These are phyloP conservation scores for Macadamia tetraphylla DNA, from an alignment of 164 flowering plant species.

Conservation along the genomic window DNA sequence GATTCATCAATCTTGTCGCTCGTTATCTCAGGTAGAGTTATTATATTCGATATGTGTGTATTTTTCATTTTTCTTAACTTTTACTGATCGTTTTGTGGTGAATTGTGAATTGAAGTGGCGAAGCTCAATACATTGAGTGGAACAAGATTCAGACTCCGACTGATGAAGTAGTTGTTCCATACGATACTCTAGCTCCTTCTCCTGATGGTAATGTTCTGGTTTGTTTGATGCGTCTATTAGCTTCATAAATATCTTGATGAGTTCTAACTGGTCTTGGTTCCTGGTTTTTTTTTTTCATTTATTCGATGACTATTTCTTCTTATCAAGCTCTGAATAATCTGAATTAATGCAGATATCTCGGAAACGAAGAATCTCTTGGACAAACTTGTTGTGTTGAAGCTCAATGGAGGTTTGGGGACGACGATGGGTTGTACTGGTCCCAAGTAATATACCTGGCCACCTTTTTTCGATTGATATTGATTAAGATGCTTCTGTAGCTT, in stretches of 20 bases:
- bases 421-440: constrained; percentile 85
- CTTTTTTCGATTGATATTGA: background rate
- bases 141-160: constrained; percentile 97
- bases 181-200: constrained; percentile 55
- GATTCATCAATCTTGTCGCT: constrained; percentile 81
- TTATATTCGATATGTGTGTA: background rate
- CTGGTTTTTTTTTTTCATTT: background rate
- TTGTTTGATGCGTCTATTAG: background rate
- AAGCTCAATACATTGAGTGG: constrained; percentile 92
- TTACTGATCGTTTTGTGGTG: background rate
- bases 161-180: constrained; percentile 92
- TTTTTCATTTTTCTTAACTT: background rate
- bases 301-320: background rate
- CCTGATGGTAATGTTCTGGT: constrained; percentile 55
- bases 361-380: constrained; percentile 56
- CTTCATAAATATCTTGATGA: background rate
- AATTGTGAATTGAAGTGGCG: constrained; percentile 53
- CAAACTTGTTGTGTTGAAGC: constrained; percentile 83
- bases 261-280: too few species aligned
- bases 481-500: background rate
- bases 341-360: constrained; percentile 38
- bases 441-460: constrained; percentile 39
- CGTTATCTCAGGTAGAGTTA: constrained; percentile 80
- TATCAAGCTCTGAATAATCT: background rate
- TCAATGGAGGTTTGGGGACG: constrained; percentile 77